phyloP scores from a whole-genome alignment of 495 filamentous ascomycete genomes.

The Neurospora sp. region DNA sequence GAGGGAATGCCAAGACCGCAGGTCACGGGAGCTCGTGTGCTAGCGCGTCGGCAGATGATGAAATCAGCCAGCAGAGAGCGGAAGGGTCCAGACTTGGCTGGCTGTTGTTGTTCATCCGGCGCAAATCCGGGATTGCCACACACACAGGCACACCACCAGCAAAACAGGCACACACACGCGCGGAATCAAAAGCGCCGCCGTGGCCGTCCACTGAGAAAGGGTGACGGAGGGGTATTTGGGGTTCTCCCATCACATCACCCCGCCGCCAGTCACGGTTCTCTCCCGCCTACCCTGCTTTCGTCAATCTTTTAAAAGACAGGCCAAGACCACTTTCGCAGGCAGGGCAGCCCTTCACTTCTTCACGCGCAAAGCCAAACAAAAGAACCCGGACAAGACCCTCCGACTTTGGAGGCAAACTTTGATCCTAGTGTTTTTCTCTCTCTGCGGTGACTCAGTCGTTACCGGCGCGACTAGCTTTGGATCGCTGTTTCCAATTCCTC shows the following conservation, averaged over 20 bases:
- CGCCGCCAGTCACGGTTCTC: background rate
- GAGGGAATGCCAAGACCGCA: background rate
- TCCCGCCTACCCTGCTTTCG: background rate
- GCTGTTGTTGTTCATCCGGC: slow-evolving; percentile 6
- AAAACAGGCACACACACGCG: background rate
- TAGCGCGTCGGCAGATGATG: slow-evolving; percentile 14
- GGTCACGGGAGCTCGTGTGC: slow-evolving; percentile 25
- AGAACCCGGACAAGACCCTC: background rate
- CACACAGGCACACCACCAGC: background rate
- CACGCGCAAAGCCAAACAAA: background rate
- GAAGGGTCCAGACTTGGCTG: slow-evolving; percentile 3
- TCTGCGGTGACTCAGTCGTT: background rate
- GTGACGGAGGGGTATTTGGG: background rate
- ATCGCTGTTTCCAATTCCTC: background rate
- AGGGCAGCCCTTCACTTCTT: background rate
- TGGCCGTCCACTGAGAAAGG: background rate
- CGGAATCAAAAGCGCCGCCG: background rate
- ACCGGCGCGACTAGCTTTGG: background rate
- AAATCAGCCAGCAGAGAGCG: slow-evolving; percentile 2
- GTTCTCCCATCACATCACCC: background rate
- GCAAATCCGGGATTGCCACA: background rate
- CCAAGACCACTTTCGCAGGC: background rate
- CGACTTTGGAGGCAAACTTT: background rate
- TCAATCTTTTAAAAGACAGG: background rate
- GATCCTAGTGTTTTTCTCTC: background rate